phyloP scores from a whole-genome alignment of 2,329 filamentous ascomycete genomes.

The Gyromitra esculenta region DNA sequence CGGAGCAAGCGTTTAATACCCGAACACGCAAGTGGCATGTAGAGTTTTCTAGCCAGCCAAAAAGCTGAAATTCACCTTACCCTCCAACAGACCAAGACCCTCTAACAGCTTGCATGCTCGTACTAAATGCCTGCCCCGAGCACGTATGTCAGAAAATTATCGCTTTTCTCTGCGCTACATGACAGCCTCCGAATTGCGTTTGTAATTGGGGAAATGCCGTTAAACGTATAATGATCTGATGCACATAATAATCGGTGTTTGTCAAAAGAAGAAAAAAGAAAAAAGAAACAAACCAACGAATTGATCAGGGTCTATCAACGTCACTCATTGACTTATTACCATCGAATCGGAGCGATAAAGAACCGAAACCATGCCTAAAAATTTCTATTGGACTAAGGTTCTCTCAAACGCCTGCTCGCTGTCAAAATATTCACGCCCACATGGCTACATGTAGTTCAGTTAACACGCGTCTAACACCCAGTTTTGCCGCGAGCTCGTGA shows the following conservation, averaged over 20 bases:
- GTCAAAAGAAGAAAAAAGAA: not conserved
- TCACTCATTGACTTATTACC: slow-evolving; percentile 16
- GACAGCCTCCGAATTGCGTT: slow-evolving; percentile 21
- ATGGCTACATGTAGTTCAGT: not conserved
- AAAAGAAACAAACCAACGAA: slow-evolving; percentile 8
- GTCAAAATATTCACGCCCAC: slow-evolving; percentile 14
- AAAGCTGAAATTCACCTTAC: too few species aligned
- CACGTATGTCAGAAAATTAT: not conserved
- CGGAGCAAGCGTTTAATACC: too few species aligned
- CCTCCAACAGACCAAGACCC: too few species aligned
- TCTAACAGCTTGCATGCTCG: too few species aligned
- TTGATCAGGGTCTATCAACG: slow-evolving; percentile 1
- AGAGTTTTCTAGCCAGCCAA: too few species aligned
- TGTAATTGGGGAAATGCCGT: slow-evolving; percentile 3
- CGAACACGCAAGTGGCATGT: too few species aligned
- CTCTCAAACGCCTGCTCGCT: not conserved
- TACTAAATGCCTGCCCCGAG: too few species aligned
- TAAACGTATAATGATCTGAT: slow-evolving; percentile 7
- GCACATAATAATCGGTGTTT: slow-evolving; percentile 1
- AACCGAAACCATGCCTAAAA: not conserved
- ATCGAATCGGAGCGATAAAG: slow-evolving; percentile 13
- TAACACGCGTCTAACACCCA: slow-evolving; percentile 13
- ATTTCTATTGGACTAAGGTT: slow-evolving; percentile 1
- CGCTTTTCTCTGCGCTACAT: not conserved
- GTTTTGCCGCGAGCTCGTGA: slow-evolving; percentile 12